Percentiles rank a stretch among this genome's conserved stretches.
Evolutionary conservation across 2,329 filamentous ascomycete species (phyloP).

Genomic region (Colletotrichum echinochloae): DNA sequence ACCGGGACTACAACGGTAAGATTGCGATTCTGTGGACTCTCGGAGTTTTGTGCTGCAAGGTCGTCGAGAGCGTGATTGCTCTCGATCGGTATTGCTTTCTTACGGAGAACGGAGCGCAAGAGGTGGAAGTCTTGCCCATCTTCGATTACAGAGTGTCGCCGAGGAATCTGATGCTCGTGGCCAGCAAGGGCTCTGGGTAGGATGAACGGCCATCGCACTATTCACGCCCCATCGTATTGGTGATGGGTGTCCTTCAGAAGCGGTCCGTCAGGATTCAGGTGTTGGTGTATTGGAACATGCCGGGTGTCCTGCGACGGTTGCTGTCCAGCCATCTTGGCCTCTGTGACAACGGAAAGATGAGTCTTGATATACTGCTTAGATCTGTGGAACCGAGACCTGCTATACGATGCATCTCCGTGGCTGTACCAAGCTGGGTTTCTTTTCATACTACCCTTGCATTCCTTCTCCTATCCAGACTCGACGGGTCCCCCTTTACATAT

Average conservation of each 20-base stretch:
- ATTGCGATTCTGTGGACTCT: slow-evolving; percentile 50
- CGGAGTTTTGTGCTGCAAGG: slow-evolving; percentile 49
- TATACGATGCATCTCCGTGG: no score
- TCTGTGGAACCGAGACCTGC: no score
- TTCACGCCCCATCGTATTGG: not conserved
- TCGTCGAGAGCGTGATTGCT: slow-evolving; percentile 49
- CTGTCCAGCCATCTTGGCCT: not conserved
- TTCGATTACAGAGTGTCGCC: slow-evolving; percentile 19
- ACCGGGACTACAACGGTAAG: slow-evolving; percentile 43
- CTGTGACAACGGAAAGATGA: no score
- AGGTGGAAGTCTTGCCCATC: slow-evolving; percentile 44
- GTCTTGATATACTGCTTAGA: no score
- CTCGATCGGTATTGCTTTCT: slow-evolving; percentile 50
- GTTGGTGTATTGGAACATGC: not conserved
- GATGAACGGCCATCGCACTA: not conserved
- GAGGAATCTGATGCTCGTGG: slow-evolving; percentile 33
- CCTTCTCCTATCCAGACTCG: not conserved
- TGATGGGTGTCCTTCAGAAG: not conserved
- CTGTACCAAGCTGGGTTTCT: not conserved
- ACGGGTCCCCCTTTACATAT: not conserved
- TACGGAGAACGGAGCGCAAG: slow-evolving; percentile 41
- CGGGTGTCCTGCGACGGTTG: no score
- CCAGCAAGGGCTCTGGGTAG: not conserved
- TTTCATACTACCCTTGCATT: not conserved
- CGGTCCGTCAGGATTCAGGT: no score